Evolutionary conservation across 2,329 filamentous ascomycete genomes (phyloP).

Genomic region (Xylariaceae sp.): DNA sequence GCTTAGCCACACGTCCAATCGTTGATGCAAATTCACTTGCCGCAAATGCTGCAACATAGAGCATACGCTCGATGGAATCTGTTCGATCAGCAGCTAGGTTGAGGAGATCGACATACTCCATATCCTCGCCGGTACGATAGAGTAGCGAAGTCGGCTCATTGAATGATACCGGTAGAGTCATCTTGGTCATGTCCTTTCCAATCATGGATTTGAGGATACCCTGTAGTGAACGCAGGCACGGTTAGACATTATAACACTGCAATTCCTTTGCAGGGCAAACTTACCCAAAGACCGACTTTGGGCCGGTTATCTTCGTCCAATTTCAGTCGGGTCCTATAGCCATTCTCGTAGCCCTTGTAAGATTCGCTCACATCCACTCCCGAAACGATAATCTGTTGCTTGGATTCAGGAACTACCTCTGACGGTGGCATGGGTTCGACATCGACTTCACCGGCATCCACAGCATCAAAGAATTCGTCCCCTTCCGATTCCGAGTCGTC

Average conservation of each 20-base stretch:
- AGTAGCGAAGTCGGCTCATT: conserved; percentile 96
- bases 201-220: conserved; percentile 99
- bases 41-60: conserved; percentile 94
- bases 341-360: conserved; percentile 89
- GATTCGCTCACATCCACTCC: conserved; percentile 67
- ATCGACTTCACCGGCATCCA: conserved; percentile 88
- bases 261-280: conserved; percentile 32
- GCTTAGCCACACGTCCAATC: conserved; percentile 93
- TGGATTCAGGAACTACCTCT: conserved; percentile 38
- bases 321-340: conserved; percentile 72
- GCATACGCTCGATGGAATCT: conserved; percentile 85
- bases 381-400: conserved; percentile 45
- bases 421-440: conserved; percentile 62
- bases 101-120: conserved; percentile 94
- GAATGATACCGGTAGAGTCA: conserved; percentile 97
- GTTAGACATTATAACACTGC: neutral
- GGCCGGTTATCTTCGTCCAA: conserved; percentile 90
- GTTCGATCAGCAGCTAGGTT: conserved; percentile 80
- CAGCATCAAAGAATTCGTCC: conserved; percentile 95
- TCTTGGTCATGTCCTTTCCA: conserved; percentile 99
- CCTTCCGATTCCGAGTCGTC: conserved; percentile 74
- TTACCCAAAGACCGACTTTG: conserved; percentile 93
- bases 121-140: conserved; percentile 92
- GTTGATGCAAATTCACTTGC: conserved; percentile 96
- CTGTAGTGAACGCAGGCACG: conserved; percentile 43